Evolutionary conservation across 1,284 basidiomycete genomes (phyloP), one percentile per base, ranked within the genome.

Genomic region (Ganoderma leucocontextum): DNA sequence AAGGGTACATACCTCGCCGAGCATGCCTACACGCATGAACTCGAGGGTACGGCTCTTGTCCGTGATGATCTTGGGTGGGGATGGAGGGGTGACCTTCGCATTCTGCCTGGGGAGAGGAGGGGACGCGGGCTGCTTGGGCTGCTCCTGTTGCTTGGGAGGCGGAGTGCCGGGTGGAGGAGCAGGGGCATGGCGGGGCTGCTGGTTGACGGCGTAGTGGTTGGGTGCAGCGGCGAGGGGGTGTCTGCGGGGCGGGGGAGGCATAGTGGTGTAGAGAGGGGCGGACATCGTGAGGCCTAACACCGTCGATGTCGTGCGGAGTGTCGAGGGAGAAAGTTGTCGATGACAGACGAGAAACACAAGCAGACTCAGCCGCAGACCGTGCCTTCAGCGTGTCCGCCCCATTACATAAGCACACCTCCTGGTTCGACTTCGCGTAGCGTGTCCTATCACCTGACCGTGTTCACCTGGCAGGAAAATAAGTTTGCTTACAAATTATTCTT

Each of bases 61-160:
- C 1, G 82, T 83, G 73, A 96, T 96, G 64, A 92, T 79, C 75
- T 86, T 87, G 2, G 95, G 95, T 1, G 95, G 95, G 0, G 92
- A 93, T 0, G 94, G 93, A 0, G 94, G 94, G 0, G 89, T 85
- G 4, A 91, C 89, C 81, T 95, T 95, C 71, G 88, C 91, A 78
- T 93, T 94, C 82, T 94, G 92, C 66, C 92, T 85, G 49, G 89
- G 89, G 10, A 94, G 78, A 6, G 92, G 93, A 1, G 91, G 90
- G 0, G 86, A 86, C 17, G 83, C 73, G 0, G 85, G 80, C 67
- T 73, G 68, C 63, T 76, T 74, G 22, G 57, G 66, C 39, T 69
- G 69, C 38, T 70, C 69, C 53, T 74, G 71, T 35, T 53, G 71
- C 68, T 75, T 73, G 33, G 76, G 75, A 38, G 76, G 58, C 0